Conservation (phyloP, 2,329 filamentous ascomycete genomes). For the Phoma herbarum region DNA sequence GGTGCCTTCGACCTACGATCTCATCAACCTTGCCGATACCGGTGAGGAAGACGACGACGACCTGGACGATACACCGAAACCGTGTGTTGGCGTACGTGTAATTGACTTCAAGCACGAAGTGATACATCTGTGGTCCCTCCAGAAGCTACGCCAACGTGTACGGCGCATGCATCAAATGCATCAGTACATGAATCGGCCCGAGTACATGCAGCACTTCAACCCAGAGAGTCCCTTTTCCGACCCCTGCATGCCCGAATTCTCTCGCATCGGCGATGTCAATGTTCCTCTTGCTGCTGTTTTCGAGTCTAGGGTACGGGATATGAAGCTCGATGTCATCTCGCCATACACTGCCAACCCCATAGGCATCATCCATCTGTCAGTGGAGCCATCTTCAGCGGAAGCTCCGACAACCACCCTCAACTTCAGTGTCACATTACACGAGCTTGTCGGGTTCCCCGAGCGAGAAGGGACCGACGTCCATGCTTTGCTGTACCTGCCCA, state of each 20-base stretch:
- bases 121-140: constrained; percentile 91
- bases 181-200: constrained; percentile 93
- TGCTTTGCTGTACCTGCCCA: constrained; percentile 94
- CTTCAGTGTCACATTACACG: constrained; percentile 98
- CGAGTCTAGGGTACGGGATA: constrained; percentile 93
- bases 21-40: constrained; percentile 89
- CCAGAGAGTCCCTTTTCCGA: constrained; percentile 94
- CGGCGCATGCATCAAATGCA: constrained; percentile 96
- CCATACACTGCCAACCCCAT: constrained; percentile 91
- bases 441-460: constrained; percentile 92
- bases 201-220: constrained; percentile 92
- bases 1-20: constrained; percentile 92
- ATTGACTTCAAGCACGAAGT: constrained; percentile 89
- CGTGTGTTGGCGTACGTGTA: constrained; percentile 88
- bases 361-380: constrained; percentile 86
- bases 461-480: constrained; percentile 95
- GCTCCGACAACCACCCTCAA: constrained; percentile 92
- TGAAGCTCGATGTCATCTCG: constrained; percentile 87
- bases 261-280: constrained; percentile 89
- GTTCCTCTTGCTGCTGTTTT: constrained; percentile 94
- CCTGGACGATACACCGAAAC: constrained; percentile 83
- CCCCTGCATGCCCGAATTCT: constrained; percentile 89
- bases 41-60: constrained; percentile 87
- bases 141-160: constrained; percentile 88
- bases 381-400: constrained; percentile 92